Evolutionary conservation across 179 eudicot genomes (phyloP).

Genomic region (Vitellaria paradoxa): DNA sequence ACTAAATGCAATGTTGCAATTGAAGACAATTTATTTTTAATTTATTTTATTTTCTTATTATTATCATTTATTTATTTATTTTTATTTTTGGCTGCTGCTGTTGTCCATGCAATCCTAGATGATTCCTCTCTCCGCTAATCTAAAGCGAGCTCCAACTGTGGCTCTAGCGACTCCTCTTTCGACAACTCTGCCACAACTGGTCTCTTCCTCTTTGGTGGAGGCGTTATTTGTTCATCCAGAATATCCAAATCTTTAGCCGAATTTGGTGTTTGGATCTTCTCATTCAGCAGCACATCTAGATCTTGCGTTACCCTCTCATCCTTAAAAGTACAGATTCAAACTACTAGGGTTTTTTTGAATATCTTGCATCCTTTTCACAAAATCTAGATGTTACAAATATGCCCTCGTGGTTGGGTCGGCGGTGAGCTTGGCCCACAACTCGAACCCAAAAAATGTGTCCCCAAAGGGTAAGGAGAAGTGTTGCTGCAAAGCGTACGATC

Average conservation of each 20-base stretch:
- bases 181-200: constrained; percentile 27
- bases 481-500: no score
- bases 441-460: constrained; percentile 75
- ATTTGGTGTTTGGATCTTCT: constrained; percentile 42
- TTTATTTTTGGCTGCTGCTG: no score
- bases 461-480: constrained; percentile 45
- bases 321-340: constrained; percentile 76
- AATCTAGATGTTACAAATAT: constrained; percentile 66
- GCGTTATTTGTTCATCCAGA: constrained; percentile 9
- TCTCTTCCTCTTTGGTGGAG: constrained; percentile 31
- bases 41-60: no score
- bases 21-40: no score
- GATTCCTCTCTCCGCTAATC: no score
- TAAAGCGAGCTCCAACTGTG: constrained; percentile 23
- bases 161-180: constrained; percentile 32
- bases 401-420: constrained; percentile 67
- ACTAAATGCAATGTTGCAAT: no score
- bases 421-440: constrained; percentile 86
- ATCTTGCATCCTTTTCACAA: constrained; percentile 79
- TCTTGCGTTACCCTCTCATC: constrained; percentile 96
- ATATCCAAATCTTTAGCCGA: constrained; percentile 46
- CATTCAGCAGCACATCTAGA: constrained; percentile 63
- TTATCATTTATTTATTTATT: no score
- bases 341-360: constrained; percentile 73
- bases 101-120: no score